Evolutionary conservation across 768 basidiomycete genomes (phyloP), one percentile per base, ranked within the genome.

Genomic region (Polyporus arcularius): DNA sequence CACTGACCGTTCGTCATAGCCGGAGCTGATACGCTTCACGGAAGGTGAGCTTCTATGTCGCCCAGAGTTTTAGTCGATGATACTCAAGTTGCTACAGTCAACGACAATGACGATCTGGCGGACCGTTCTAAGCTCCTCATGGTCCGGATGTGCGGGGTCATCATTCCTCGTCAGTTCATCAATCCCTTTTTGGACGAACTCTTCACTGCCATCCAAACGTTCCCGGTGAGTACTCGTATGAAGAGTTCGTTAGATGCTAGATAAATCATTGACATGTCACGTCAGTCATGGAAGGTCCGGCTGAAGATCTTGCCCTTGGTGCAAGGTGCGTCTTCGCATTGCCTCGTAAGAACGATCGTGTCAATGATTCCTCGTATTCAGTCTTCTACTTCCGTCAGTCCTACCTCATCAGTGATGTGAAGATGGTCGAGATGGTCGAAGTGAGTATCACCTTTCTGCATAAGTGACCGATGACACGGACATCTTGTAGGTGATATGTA

Each of bases 331-430:
- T 18, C 40, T 32, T 5, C 18, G 14, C 5, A 26, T 18, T 28
- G 32, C 53, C 15, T 30, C 58, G 16, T 11, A 53, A 31, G 5
- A 38, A 53, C 9, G 38, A 35, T 42, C 16, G 43, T 52, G 26
- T 45, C 35, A 26, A 42, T 16, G 42, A 35, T 16, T 45, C n/a
- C 30, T 15, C 26, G 26, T 26, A 55, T 55, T 6, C 52, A 89
- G 87, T 94, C 31, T 88, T 92, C 68, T 94, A 94, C 76, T 96
- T 94, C 84, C 86, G 94, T 46, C 90, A 94, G 71, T 79, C 92
- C 9, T 89, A 90, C n/a, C 74, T 92, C 52, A 85, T 97, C 61
- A 82, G 78, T 57, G 92, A 95, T 67, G 75, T 78, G 31, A 89
- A 88, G 73, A 82, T 94, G 9, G 81, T 89, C 3, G 84, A 89